Evolutionary conservation across 257 asterid genomes (phyloP).

Genomic region (Paraleonurus japonicus): DNA sequence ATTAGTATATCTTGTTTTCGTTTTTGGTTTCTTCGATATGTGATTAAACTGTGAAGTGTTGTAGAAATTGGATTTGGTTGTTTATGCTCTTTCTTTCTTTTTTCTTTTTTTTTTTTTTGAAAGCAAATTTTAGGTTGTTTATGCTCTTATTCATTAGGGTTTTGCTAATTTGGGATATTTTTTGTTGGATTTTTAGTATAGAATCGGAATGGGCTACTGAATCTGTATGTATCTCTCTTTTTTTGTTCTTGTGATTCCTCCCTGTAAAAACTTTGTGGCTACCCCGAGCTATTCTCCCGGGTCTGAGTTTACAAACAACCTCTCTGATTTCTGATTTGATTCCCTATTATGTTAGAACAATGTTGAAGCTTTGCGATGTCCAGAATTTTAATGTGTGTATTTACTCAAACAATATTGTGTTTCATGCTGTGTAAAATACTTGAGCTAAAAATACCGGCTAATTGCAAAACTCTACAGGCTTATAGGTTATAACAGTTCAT

Average conservation of each 20-base stretch:
- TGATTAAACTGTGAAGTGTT: neutral
- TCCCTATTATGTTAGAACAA: neutral
- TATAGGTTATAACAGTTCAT: neutral
- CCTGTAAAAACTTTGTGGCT: neutral
- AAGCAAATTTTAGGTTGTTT: too few species aligned
- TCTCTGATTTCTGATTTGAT: neutral
- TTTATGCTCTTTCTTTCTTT: neutral
- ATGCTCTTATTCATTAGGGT: neutral
- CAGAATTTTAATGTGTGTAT: neutral
- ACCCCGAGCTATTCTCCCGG: neutral
- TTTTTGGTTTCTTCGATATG: neutral
- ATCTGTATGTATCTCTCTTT: neutral
- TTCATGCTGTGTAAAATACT: neutral
- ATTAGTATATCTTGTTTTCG: neutral
- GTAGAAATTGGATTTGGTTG: constrained; percentile 2
- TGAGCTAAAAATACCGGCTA: neutral
- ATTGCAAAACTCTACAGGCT: neutral
- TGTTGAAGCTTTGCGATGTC: neutral
- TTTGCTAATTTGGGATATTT: constrained; percentile 6
- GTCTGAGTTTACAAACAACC: neutral
- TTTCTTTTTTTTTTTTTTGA: too few species aligned
- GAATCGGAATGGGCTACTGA: neutral
- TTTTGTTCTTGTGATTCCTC: constrained; percentile 4
- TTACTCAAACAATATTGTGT: neutral
- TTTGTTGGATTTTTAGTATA: neutral